These are phyloP conservation scores for Ocimum tenuiflorum DNA, from an alignment of 257 asterid genomes.

Conservation along the genomic window DNA sequence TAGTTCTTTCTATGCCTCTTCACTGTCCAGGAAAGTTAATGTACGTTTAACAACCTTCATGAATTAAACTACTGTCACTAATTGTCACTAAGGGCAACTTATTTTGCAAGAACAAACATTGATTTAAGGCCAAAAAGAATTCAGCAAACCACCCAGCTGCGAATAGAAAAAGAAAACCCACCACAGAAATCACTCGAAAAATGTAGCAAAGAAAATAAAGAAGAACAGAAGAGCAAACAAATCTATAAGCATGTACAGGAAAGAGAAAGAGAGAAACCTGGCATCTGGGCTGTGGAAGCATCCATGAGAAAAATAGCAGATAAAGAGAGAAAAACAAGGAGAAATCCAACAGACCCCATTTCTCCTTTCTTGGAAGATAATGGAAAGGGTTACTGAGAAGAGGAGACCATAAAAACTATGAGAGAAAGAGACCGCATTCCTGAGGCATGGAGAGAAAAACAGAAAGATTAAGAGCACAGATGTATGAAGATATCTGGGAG, in stretches of 20 bases:
- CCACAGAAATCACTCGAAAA: not conserved
- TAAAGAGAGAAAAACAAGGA: conserved; percentile 23
- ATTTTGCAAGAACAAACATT: not conserved
- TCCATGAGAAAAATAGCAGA: conserved; percentile 38
- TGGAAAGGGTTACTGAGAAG: conserved; percentile 21
- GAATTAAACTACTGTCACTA: not conserved
- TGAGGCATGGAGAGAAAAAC: not conserved
- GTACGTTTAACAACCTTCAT: conserved; percentile 5
- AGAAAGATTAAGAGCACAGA: conserved; percentile 7
- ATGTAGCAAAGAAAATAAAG: not conserved
- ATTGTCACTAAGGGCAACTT: conserved; percentile 8
- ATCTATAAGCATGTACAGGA: not conserved
- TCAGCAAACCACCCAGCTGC: conserved; percentile 14
- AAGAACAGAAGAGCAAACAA: not conserved
- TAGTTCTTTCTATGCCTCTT: not conserved
- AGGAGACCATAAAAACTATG: conserved; percentile 30
- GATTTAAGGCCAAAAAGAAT: not conserved
- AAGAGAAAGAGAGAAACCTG: conserved; percentile 45
- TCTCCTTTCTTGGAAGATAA: conserved; percentile 17
- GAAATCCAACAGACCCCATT: conserved; percentile 41
- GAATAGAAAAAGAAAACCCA: conserved; percentile 1
- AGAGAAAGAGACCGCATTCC: conserved; percentile 14
- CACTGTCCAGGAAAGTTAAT: not conserved
- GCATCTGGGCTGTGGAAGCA: conserved; percentile 67
- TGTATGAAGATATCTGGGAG: conserved; percentile 2